These are phyloP conservation scores for Aspergillus phoenicis DNA, from an alignment of 2,329 filamentous ascomycete species.

Conservation along the genomic window DNA sequence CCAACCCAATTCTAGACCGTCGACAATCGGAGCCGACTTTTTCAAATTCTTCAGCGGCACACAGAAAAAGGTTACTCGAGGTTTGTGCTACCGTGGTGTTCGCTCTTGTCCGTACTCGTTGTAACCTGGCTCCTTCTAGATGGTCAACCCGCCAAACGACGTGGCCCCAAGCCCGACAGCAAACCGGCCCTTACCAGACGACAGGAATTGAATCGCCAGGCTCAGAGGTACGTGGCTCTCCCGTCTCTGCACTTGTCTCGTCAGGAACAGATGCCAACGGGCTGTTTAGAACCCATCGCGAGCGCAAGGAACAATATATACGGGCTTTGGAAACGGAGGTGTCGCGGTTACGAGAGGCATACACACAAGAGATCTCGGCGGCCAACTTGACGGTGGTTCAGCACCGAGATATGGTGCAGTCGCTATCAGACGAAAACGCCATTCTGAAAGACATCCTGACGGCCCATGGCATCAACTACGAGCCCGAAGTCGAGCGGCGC, in stretches of 20 bases:
- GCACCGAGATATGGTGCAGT: constrained; percentile 74
- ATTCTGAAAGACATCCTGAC: constrained; percentile 67
- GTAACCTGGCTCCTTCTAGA: constrained; percentile 53
- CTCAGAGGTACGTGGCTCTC: constrained; percentile 70
- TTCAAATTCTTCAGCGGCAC: constrained; percentile 61
- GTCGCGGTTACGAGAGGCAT: constrained; percentile 75
- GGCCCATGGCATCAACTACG: constrained; percentile 61
- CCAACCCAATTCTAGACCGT: constrained; percentile 4
- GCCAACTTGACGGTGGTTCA: constrained; percentile 50
- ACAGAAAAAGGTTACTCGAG: constrained; percentile 75
- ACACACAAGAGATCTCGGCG: constrained; percentile 69
- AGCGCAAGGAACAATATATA: constrained; percentile 95
- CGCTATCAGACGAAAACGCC: constrained; percentile 77
- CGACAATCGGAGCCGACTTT: constrained; percentile 31
- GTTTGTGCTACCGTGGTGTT: constrained; percentile 47
- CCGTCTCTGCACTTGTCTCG: neutral
- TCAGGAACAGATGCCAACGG: constrained; percentile 21
- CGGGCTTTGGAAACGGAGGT: constrained; percentile 92
- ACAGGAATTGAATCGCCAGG: constrained; percentile 93
- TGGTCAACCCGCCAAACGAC: constrained; percentile 81
- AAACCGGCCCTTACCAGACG: constrained; percentile 89
- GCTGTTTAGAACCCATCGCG: constrained; percentile 78
- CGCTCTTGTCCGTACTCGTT: neutral
- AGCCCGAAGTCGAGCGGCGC: constrained; percentile 49
- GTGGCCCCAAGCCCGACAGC: constrained; percentile 94